A percentile compares a stretch with the other conserved stretches of the same genome.
These are phyloP conservation scores for Entelexis paramagnoliae DNA, from an alignment of 1,139 yeast species.

Conservation along the genomic window DNA sequence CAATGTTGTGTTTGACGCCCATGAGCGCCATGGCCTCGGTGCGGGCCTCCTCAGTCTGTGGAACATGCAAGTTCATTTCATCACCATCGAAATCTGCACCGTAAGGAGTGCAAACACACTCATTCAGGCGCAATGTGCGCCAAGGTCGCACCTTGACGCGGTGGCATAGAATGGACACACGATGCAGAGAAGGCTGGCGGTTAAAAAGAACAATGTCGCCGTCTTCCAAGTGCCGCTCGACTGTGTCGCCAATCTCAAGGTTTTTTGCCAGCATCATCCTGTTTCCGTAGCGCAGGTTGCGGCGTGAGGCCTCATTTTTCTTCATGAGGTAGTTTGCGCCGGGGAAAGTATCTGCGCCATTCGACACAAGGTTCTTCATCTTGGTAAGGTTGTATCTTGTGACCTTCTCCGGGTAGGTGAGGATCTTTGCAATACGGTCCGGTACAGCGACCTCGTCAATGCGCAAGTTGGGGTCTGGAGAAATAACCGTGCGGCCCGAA, in stretches of 20 bases:
- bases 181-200: conserved; percentile 95
- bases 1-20: conserved; percentile 93
- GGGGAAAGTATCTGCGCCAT: conserved; percentile 85
- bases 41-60: conserved; percentile 97
- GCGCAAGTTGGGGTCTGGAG: conserved; percentile 92
- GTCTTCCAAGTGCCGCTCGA: conserved; percentile 96
- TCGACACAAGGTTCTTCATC: conserved; percentile 58
- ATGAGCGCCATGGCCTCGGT: conserved; percentile 95
- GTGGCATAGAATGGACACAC: conserved; percentile 88
- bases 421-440: conserved; percentile 86
- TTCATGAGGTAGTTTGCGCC: conserved; percentile 91
- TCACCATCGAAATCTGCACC: conserved; percentile 99
- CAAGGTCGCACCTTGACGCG: conserved; percentile 94
- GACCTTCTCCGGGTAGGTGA: conserved; percentile 92
- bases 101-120: conserved; percentile 98
- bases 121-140: conserved; percentile 95
- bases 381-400: conserved; percentile 78
- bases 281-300: conserved; percentile 85
- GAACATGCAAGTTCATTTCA: conserved; percentile 98
- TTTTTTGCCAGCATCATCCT: conserved; percentile 65
- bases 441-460: conserved; percentile 99
- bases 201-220: conserved; percentile 93
- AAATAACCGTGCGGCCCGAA: conserved; percentile 95
- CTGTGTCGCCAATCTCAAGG: conserved; percentile 78
- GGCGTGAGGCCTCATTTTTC: conserved; percentile 66